These are phyloP conservation scores for Dalbergia cultrata DNA, from an alignment of 306 rosid genomes.

Conservation along the genomic window DNA sequence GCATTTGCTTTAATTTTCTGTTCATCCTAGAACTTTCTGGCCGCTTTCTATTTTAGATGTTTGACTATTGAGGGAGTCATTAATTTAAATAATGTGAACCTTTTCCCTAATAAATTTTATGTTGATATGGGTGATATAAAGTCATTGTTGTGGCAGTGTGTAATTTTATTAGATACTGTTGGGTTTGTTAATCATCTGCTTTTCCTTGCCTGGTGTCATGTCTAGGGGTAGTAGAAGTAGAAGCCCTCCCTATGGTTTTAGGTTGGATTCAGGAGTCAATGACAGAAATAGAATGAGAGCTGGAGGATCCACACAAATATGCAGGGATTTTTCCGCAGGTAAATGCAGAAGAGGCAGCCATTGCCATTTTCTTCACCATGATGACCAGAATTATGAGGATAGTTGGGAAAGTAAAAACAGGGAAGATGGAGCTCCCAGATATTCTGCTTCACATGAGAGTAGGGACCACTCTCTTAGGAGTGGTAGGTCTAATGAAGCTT, in stretches of 20 bases:
- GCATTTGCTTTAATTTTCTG: slow-evolving; percentile 27
- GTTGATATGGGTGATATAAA: slow-evolving; percentile 16
- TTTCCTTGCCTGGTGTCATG: slow-evolving; percentile 42
- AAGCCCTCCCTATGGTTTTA: slow-evolving; percentile 66
- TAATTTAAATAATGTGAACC: slow-evolving; percentile 11
- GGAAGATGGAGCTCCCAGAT: slow-evolving; percentile 77
- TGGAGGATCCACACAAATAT: slow-evolving; percentile 65
- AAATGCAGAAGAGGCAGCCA: slow-evolving; percentile 89
- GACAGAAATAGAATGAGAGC: slow-evolving; percentile 78
- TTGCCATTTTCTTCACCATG: slow-evolving; percentile 83
- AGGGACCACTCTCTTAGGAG: slow-evolving; percentile 69
- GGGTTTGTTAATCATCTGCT: slow-evolving; percentile 45
- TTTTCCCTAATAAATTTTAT: slow-evolving; percentile 15
- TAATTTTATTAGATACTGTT: slow-evolving; percentile 43
- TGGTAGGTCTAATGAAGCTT: slow-evolving; percentile 66
- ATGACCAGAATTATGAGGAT: slow-evolving; percentile 67
- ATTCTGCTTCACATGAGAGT: slow-evolving; percentile 57
- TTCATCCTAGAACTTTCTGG: slow-evolving; percentile 29
- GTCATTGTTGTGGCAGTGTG: slow-evolving; percentile 16
- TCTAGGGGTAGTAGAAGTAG: slow-evolving; percentile 55
- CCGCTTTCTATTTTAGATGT: slow-evolving; percentile 15
- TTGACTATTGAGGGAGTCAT: slow-evolving; percentile 4
- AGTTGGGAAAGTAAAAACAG: slow-evolving; percentile 78
- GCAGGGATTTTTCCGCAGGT: slow-evolving; percentile 85
- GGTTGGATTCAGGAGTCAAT: slow-evolving; percentile 70